Evolutionary conservation across 495 filamentous ascomycete species (phyloP).

Genomic region (Bacidia gigantensis): DNA sequence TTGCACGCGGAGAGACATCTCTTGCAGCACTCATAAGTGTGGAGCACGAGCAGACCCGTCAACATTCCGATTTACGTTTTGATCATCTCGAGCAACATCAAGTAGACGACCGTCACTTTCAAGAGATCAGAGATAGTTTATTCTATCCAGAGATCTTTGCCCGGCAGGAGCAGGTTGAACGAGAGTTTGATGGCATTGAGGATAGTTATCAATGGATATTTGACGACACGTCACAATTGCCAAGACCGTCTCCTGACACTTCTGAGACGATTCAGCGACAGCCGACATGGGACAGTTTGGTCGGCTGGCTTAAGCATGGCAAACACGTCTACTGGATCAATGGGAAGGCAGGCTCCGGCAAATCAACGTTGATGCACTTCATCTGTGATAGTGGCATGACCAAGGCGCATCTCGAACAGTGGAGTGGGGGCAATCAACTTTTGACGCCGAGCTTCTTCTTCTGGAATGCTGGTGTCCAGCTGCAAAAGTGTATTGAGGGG

Average conservation of each 20-base stretch:
- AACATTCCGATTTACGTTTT: background rate
- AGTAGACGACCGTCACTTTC: background rate
- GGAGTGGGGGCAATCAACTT: constrained; percentile 22
- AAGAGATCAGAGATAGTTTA: constrained; percentile 1
- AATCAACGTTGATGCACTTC: constrained; percentile 37
- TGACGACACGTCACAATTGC: background rate
- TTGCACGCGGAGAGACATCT: background rate
- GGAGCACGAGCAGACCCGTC: constrained; percentile 1
- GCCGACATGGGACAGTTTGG: constrained; percentile 12
- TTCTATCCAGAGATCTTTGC: constrained; percentile 5
- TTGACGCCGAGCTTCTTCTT: constrained; percentile 33
- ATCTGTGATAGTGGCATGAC: constrained; percentile 9
- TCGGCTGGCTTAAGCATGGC: constrained; percentile 23
- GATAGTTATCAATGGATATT: constrained; percentile 9
- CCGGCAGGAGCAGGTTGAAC: constrained; percentile 4
- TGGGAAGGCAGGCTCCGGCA: constrained; percentile 32
- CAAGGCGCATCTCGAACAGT: constrained; percentile 13
- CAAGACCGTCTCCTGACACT: no score
- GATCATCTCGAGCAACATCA: background rate
- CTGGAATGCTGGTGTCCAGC: constrained; percentile 25
- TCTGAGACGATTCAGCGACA: no score
- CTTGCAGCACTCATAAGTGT: background rate
- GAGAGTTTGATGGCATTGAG: constrained; percentile 5
- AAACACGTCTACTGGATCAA: constrained; percentile 24
- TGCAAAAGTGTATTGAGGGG: constrained; percentile 31